Conservation (phyloP, 441 rosid species). For the Pelargonium exstipulatum region DNA sequence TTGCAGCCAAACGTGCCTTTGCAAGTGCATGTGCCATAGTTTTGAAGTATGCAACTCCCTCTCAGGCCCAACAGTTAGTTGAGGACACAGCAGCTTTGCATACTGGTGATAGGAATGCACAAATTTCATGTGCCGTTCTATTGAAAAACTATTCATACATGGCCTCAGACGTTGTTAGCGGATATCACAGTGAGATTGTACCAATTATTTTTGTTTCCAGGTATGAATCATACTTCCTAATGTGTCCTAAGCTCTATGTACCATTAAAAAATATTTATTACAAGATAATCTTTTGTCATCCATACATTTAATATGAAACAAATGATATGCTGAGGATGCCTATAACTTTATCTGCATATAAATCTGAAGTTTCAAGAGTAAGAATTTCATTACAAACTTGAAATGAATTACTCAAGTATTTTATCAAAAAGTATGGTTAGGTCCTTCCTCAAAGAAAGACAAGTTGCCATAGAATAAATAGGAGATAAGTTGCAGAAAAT, state of each 20-base stretch:
- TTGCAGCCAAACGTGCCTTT: constrained; percentile 80
- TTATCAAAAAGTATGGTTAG: background rate
- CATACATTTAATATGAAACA: background rate
- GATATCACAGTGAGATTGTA: constrained; percentile 58
- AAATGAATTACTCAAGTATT: background rate
- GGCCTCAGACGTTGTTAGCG: constrained; percentile 72
- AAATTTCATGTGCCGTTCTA: constrained; percentile 77
- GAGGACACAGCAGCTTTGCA: constrained; percentile 82
- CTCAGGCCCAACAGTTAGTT: constrained; percentile 72
- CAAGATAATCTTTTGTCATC: background rate
- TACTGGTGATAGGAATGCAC: constrained; percentile 70
- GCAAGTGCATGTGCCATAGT: constrained; percentile 79
- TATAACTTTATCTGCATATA: background rate
- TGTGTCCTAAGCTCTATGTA: background rate
- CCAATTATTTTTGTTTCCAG: constrained; percentile 87
- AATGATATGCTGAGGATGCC: background rate
- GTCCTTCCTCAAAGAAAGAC: no score
- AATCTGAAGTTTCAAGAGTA: background rate
- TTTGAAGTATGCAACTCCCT: constrained; percentile 64
- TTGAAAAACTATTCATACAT: constrained; percentile 69
- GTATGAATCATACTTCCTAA: constrained; percentile 31
- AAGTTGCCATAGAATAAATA: background rate
- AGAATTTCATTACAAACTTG: background rate
- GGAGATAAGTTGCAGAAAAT: background rate
- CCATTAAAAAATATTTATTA: background rate